phyloP scores from a whole-genome alignment of 495 filamentous ascomycete genomes.

The Tricharina praecox region DNA sequence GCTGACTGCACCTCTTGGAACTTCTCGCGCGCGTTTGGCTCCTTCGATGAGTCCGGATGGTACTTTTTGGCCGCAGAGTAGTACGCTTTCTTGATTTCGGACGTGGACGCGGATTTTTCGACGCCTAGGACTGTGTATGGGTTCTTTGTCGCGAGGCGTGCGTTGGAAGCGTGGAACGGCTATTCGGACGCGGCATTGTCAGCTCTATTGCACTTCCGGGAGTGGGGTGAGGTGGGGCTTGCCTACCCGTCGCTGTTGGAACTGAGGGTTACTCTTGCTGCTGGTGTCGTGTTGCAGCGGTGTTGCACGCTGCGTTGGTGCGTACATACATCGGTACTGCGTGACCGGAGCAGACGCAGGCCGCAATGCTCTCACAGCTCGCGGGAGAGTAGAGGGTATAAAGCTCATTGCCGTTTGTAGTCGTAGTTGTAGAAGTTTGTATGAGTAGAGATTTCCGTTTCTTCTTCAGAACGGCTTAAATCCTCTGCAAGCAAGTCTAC shows the following conservation, averaged over 20 bases:
- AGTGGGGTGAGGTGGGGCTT: too few species aligned
- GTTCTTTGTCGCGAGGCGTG: constrained; percentile 46
- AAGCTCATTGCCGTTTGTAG: constrained; percentile 16
- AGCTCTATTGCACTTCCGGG: too few species aligned
- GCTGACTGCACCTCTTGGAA: constrained; percentile 81
- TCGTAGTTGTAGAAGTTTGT: too few species aligned
- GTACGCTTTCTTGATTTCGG: constrained; percentile 96
- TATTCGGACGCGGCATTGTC: too few species aligned
- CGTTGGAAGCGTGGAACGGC: constrained; percentile 59
- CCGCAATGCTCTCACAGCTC: constrained; percentile 14
- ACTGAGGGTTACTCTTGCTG: not conserved
- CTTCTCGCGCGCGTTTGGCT: constrained; percentile 73
- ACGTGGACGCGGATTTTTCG: constrained; percentile 52
- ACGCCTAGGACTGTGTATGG: constrained; percentile 83
- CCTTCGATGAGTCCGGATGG: constrained; percentile 96
- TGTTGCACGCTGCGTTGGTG: not conserved
- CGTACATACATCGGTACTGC: constrained; percentile 17
- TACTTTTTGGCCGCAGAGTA: constrained; percentile 96
- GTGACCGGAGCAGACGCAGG: not conserved
- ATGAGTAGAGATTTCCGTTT: too few species aligned
- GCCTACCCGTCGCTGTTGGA: too few species aligned
- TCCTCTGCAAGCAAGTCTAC: too few species aligned
- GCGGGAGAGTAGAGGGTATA: constrained; percentile 13
- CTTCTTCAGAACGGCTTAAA: too few species aligned
- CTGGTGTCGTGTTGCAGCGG: too few species aligned